Percentiles rank a stretch among this genome's conserved stretches.
These are phyloP conservation scores for Lodderomyces theae DNA, from an alignment of 1,139 yeast genomes.

Conservation along the genomic window DNA sequence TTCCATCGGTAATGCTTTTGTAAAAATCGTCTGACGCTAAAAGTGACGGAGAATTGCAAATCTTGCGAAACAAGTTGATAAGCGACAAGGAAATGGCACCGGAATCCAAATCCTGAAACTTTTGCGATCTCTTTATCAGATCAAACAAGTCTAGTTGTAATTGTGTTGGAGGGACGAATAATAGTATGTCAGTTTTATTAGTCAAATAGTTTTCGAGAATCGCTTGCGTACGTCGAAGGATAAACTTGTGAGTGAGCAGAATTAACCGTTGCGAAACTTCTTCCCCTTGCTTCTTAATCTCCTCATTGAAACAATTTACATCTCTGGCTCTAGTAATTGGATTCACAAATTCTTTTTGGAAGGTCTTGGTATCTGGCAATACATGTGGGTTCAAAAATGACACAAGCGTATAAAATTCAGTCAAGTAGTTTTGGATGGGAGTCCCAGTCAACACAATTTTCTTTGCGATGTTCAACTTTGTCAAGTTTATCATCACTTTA, in stretches of 20 bases:
- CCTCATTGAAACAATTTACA: constrained; percentile 57
- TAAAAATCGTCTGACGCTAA: constrained; percentile 42
- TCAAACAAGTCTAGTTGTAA: constrained; percentile 58
- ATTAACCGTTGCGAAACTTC: constrained; percentile 61
- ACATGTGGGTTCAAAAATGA: constrained; percentile 85
- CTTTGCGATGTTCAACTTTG: constrained; percentile 51
- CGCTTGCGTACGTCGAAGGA: constrained; percentile 69
- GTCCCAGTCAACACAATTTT: constrained; percentile 82
- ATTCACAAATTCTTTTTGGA: constrained; percentile 62
- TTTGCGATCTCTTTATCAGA: constrained; percentile 29
- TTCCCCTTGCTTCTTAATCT: constrained; percentile 54
- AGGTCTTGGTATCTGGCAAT: constrained; percentile 60
- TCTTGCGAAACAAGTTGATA: constrained; percentile 73
- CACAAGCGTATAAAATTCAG: constrained; percentile 76
- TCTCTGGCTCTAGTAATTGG: constrained; percentile 80
- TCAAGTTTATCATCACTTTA: constrained; percentile 65
- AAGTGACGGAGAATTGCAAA: constrained; percentile 79
- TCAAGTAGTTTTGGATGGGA: constrained; percentile 89
- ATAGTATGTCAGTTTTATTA: constrained; percentile 70
- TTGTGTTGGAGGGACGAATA: constrained; percentile 74
- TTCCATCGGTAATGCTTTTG: constrained; percentile 16
- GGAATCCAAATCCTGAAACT: constrained; percentile 11
- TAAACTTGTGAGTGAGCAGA: constrained; percentile 60
- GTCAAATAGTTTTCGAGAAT: constrained; percentile 69
- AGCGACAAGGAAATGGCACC: constrained; percentile 56